These are phyloP conservation scores for Exophiala sp. DNA, from an alignment of 2,329 filamentous ascomycete species.

Conservation along the genomic window DNA sequence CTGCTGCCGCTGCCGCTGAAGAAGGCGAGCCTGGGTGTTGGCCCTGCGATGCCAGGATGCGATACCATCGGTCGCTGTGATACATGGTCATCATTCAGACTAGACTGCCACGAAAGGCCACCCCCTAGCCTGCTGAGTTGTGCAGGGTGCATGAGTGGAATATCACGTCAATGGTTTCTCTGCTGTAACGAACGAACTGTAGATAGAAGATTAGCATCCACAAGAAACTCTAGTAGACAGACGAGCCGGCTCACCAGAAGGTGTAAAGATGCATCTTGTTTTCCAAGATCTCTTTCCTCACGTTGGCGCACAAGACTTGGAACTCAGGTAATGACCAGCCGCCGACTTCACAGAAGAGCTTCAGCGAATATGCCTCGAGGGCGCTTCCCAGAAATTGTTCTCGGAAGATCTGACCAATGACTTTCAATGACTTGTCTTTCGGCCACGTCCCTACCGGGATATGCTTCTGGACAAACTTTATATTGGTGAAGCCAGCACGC, in stretches of 20 bases:
- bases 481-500: neutral
- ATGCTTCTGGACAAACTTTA: neutral
- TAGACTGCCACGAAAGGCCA: no score
- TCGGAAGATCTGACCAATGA: slow-evolving; percentile 3
- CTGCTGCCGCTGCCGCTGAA: no score
- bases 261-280: slow-evolving; percentile 5
- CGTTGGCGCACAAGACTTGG: neutral
- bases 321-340: neutral
- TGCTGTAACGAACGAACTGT: slow-evolving; percentile 1
- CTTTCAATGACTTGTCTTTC: slow-evolving; percentile 1
- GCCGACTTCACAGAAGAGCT: slow-evolving; percentile 2
- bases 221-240: neutral
- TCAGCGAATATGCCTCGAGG: neutral
- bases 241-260: neutral
- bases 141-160: no score
- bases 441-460: neutral
- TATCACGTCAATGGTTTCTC: neutral
- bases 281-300: neutral
- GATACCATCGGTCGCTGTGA: no score
- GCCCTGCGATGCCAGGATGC: no score
- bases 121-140: no score
- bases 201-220: neutral
- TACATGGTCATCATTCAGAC: no score
- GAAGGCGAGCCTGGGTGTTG: no score
- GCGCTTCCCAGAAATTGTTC: neutral